Evolutionary conservation across 192 early-diverging fungal genomes (phyloP).

Genomic region (Powellomyces hirtus): DNA sequence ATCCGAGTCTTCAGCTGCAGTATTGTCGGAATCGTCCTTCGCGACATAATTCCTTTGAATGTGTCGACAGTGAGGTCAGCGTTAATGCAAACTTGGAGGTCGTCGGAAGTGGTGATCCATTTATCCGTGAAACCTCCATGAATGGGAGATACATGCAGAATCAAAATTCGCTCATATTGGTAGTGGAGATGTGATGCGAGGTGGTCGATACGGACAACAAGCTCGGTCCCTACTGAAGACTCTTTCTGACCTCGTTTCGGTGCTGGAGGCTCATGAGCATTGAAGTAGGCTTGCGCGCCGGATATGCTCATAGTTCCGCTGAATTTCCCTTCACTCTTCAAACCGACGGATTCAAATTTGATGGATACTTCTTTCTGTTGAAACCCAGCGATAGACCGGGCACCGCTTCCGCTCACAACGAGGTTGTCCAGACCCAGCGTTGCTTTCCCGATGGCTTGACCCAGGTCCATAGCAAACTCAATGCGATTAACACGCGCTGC

Average conservation of each 20-base stretch:
- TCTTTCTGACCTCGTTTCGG: neutral
- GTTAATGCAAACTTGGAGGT: neutral
- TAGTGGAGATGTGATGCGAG: slow-evolving; percentile 64
- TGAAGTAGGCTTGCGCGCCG: slow-evolving; percentile 9
- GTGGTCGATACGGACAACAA: slow-evolving; percentile 37
- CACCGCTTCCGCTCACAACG: slow-evolving; percentile 13
- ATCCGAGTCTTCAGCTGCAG: slow-evolving; percentile 49
- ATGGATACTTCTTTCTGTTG: slow-evolving; percentile 34
- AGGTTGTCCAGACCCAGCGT: slow-evolving; percentile 50
- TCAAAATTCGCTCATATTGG: slow-evolving; percentile 73
- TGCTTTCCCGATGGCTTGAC: slow-evolving; percentile 63
- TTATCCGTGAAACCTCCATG: slow-evolving; percentile 43
- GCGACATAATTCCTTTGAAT: slow-evolving; percentile 47
- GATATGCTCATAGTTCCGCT: slow-evolving; percentile 39
- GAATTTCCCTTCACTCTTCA: slow-evolving; percentile 62
- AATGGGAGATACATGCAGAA: slow-evolving; percentile 57
- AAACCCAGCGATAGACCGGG: slow-evolving; percentile 36
- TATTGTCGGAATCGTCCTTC: slow-evolving; percentile 60
- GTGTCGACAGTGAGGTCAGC: slow-evolving; percentile 32
- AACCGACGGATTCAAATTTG: slow-evolving; percentile 39
- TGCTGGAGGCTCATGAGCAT: slow-evolving; percentile 11
- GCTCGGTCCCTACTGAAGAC: slow-evolving; percentile 16
- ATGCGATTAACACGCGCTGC: slow-evolving; percentile 18
- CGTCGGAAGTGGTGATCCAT: slow-evolving; percentile 33
- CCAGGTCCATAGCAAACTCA: slow-evolving; percentile 48